Evolutionary conservation across 2,329 filamentous ascomycete species (phyloP), one percentile per base, ranked within the genome.

Genomic region (Colletotrichum horii): DNA sequence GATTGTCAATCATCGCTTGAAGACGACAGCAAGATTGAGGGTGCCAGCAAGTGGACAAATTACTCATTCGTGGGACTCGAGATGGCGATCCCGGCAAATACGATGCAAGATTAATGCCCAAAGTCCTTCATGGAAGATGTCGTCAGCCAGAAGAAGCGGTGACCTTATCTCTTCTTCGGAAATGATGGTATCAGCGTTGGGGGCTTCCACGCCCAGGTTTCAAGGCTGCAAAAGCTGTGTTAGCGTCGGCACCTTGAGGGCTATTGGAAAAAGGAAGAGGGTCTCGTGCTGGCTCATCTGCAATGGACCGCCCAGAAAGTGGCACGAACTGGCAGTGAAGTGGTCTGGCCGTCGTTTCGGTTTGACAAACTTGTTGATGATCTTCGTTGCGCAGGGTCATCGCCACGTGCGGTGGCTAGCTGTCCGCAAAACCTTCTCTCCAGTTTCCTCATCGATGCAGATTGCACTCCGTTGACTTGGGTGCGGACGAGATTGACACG

Each of bases 231-330:
- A 24, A 69, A 69, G 52, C 52, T 60, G 30, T 34, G 32, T 58
- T 68, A 73, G 70, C 64, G 70, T 55, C 69, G 64, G 70, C 32
- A 75, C 73, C 73, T 68, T 73, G 69, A 73, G 55, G 19, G 70
- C 67, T 19, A 38, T 28, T 61, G 56, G 56, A 61, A n/a, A 30
- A 30, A 12, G 43, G 16, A 26, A 66, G 28, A 55, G n/a, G 43
- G 65, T 55, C 65, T 56, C 32, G 56, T 22, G 34, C 26, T 55
- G 67, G 67, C 8, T 32, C 26, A 43, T 43, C 32, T 26, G 24
- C 34, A 34, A 52, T 48, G 26, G 26, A 34, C 36, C 22, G 26
- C 26, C 58, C 32, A 52, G 28, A 24, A 65, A 48, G 55, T 66
- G 60, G 52, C n/a, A 60, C 60, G 67, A 52, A 66, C 38, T 32